These are phyloP conservation scores for Lactifluus piperatus DNA, from an alignment of 768 basidiomycete species.

Conservation along the genomic window DNA sequence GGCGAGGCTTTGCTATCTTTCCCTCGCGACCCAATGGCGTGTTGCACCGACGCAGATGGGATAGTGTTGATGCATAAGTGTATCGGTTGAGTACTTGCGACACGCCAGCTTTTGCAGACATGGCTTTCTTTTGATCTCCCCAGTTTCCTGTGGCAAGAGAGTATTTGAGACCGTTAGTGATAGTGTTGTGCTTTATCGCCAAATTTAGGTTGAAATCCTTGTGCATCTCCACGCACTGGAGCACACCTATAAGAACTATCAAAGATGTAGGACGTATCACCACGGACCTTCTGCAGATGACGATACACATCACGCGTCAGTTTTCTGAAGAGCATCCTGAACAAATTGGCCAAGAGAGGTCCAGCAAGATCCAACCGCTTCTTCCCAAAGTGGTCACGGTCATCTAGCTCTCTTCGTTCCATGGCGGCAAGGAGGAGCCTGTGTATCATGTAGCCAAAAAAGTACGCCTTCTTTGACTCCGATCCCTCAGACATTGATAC, in stretches of 20 bases:
- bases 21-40: slow-evolving; percentile 97
- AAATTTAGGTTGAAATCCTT: slow-evolving; percentile 89
- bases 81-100: slow-evolving; percentile 98
- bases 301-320: slow-evolving; percentile 95
- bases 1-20: slow-evolving; percentile 98
- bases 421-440: slow-evolving; percentile 87
- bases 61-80: slow-evolving; percentile 96
- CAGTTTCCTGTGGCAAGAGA: slow-evolving; percentile 98
- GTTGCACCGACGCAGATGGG: slow-evolving; percentile 96
- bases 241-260: slow-evolving; percentile 7
- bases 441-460: slow-evolving; percentile 99
- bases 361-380: slow-evolving; percentile 96
- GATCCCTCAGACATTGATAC: slow-evolving; percentile 94
- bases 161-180: slow-evolving; percentile 96
- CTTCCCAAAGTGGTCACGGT: slow-evolving; percentile 99
- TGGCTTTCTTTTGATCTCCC: slow-evolving; percentile 98
- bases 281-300: slow-evolving; percentile 84
- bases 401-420: slow-evolving; percentile 91
- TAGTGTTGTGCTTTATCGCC: slow-evolving; percentile 94
- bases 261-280: neutral
- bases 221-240: slow-evolving; percentile 89
- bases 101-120: slow-evolving; percentile 96
- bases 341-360: slow-evolving; percentile 90
- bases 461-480: slow-evolving; percentile 97
- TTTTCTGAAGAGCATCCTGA: slow-evolving; percentile 96